Evolutionary conservation across 495 filamentous ascomycete species (phyloP).

Genomic region (Gamarada debralockiae): DNA sequence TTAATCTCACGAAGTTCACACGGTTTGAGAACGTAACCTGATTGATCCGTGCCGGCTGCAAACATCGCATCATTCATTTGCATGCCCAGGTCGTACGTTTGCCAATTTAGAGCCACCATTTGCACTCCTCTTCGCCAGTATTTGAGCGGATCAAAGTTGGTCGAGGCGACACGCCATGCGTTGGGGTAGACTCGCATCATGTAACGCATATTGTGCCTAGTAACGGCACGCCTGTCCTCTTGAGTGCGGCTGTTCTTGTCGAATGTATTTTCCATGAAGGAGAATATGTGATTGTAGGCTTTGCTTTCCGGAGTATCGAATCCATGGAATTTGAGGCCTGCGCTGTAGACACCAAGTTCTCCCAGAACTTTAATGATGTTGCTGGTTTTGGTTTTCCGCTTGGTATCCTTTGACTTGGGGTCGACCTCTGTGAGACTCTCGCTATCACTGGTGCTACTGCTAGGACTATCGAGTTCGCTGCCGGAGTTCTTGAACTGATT

Average conservation of each 20-base stretch:
- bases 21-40: conserved; percentile 92
- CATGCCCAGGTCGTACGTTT: conserved; percentile 92
- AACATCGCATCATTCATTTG: conserved; percentile 99
- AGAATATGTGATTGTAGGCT: conserved; percentile 88
- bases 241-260: conserved; percentile 67
- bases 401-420: conserved; percentile 39
- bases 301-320: conserved; percentile 74
- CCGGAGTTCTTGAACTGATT: conserved; percentile 14
- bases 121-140: conserved; percentile 94
- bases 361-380: conserved; percentile 84
- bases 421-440: conserved; percentile 52
- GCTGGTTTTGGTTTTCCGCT: conserved; percentile 63
- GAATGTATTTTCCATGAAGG: conserved; percentile 83
- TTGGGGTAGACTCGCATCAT: conserved; percentile 94
- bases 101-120: conserved; percentile 82
- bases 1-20: conserved; percentile 66
- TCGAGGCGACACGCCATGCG: conserved; percentile 71
- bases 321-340: conserved; percentile 74
- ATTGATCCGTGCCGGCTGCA: conserved; percentile 79
- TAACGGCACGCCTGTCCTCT: conserved; percentile 68
- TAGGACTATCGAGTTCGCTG: conserved; percentile 38
- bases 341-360: conserved; percentile 82
- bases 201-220: conserved; percentile 84
- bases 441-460: conserved; percentile 54
- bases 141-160: conserved; percentile 87